Evolutionary conservation across 768 basidiomycete genomes (phyloP).

Genomic region (Tricholoma hemisulphureum): DNA sequence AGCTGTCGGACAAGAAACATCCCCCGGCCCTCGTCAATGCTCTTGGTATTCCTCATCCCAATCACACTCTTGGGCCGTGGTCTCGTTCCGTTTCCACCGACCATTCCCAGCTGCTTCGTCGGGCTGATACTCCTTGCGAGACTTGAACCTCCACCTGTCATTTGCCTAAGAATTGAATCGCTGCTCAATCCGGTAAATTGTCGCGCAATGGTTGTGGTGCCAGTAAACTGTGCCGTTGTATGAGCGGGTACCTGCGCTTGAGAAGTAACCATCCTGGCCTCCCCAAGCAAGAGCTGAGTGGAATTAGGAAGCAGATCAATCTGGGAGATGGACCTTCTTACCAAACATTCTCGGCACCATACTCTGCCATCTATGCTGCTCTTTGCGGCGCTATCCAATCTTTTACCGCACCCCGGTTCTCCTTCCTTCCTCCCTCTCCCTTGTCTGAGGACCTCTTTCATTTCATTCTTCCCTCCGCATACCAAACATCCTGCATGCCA

Average conservation of each 20-base stretch:
- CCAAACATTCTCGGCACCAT: slow-evolving; percentile 85
- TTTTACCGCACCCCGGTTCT: slow-evolving; percentile 79
- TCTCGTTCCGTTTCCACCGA: slow-evolving; percentile 36
- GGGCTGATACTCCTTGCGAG: slow-evolving; percentile 75
- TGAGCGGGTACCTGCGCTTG: slow-evolving; percentile 47
- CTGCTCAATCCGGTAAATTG: slow-evolving; percentile 68
- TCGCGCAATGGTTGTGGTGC: slow-evolving; percentile 68
- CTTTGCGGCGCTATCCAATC: slow-evolving; percentile 80
- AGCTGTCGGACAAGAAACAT: slow-evolving; percentile 79
- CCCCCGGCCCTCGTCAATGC: slow-evolving; percentile 66
- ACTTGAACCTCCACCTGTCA: slow-evolving; percentile 67
- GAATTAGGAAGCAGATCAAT: slow-evolving; percentile 6
- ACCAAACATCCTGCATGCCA: slow-evolving; percentile 81
- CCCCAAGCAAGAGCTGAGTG: slow-evolving; percentile 53
- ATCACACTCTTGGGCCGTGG: slow-evolving; percentile 79
- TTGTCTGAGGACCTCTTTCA: neutral
- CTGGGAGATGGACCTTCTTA: slow-evolving; percentile 33
- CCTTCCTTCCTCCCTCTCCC: slow-evolving; percentile 45
- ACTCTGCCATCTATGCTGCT: slow-evolving; percentile 64
- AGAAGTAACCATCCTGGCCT: slow-evolving; percentile 41
- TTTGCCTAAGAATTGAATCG: slow-evolving; percentile 48
- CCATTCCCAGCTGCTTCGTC: slow-evolving; percentile 60
- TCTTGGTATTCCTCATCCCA: slow-evolving; percentile 61
- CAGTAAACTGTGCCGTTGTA: slow-evolving; percentile 58
- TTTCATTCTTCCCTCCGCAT: slow-evolving; percentile 64